A percentile compares a stretch with the other conserved stretches of the same genome.
These are phyloP conservation scores for Cordyceps fumosorosea DNA, from an alignment of 2,329 filamentous ascomycete species.

Conservation along the genomic window DNA sequence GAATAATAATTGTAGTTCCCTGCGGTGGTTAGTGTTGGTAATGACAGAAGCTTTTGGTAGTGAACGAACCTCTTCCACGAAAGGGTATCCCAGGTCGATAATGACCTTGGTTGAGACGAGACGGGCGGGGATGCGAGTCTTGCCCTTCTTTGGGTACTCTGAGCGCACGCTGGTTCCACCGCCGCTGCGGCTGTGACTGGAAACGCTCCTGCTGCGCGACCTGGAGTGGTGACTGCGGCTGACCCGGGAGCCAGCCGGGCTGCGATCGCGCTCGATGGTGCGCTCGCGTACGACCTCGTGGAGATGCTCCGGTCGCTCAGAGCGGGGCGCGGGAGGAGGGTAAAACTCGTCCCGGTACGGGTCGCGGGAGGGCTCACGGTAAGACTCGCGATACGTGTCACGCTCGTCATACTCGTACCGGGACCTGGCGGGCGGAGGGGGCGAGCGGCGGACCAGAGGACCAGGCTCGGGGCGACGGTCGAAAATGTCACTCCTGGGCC, in stretches of 20 bases:
- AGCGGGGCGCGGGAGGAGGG: constrained; percentile 65
- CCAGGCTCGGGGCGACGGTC: constrained; percentile 64
- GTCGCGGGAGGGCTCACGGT: constrained; percentile 35
- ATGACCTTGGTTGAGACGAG: constrained; percentile 76
- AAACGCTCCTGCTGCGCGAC: constrained; percentile 34
- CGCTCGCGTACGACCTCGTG: constrained; percentile 49
- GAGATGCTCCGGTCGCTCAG: constrained; percentile 54
- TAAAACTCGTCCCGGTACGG: constrained; percentile 37
- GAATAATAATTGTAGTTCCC: constrained; percentile 75
- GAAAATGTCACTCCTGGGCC: constrained; percentile 75
- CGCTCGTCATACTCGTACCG: constrained; percentile 43
- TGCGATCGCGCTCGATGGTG: constrained; percentile 36
- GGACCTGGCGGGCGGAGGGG: constrained; percentile 16
- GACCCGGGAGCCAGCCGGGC: constrained; percentile 32
- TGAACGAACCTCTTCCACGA: constrained; percentile 67
- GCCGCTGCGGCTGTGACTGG: constrained; percentile 40
- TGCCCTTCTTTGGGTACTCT: constrained; percentile 75
- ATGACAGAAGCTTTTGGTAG: neutral
- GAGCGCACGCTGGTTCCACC: constrained; percentile 47
- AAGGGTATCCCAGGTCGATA: constrained; percentile 80
- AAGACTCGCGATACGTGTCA: constrained; percentile 49
- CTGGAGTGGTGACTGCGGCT: constrained; percentile 30
- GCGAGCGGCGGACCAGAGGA: constrained; percentile 23
- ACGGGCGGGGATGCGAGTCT: constrained; percentile 77
- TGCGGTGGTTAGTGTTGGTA: constrained; percentile 32